Evolutionary conservation across 2,329 filamentous ascomycete species (phyloP).

Genomic region (Epichloe amarillans): DNA sequence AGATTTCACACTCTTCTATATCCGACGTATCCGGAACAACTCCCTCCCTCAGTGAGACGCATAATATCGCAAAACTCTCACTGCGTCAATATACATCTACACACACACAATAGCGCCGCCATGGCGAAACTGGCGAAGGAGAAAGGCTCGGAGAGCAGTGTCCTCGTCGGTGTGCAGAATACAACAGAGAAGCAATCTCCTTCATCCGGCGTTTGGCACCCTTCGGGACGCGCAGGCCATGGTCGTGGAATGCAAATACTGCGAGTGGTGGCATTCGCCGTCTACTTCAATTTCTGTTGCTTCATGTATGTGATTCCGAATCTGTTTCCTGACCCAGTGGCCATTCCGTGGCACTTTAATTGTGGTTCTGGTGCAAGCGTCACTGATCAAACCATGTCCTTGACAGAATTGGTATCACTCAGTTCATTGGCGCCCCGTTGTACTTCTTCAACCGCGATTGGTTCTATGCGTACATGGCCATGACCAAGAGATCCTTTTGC

Average conservation of each 20-base stretch:
- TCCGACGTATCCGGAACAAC: conserved; percentile 1
- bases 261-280: conserved; percentile 34
- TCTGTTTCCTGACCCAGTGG: background rate
- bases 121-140: conserved; percentile 15
- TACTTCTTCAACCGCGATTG: conserved; percentile 64
- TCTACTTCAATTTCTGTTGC: conserved; percentile 39
- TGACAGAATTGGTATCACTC: conserved; percentile 51
- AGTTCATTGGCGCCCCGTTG: conserved; percentile 62
- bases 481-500: conserved; percentile 75
- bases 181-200: conserved; percentile 8
- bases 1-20: background rate
- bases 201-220: conserved; percentile 25
- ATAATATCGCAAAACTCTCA: background rate
- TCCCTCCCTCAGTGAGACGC: background rate
- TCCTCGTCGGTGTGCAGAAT: conserved; percentile 14
- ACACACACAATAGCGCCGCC: background rate
- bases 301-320: conserved; percentile 24
- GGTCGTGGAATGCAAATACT: conserved; percentile 35
- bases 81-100: no score
- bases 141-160: conserved; percentile 12
- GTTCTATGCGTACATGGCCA: conserved; percentile 77
- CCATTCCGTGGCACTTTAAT: background rate
- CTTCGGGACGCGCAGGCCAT: conserved; percentile 42
- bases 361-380: background rate
- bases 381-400: conserved; percentile 5